Percentiles rank a stretch among this genome's conserved stretches.
phyloP scores from a whole-genome alignment of 768 basidiomycete genomes.

The Amylocystis lapponica region DNA sequence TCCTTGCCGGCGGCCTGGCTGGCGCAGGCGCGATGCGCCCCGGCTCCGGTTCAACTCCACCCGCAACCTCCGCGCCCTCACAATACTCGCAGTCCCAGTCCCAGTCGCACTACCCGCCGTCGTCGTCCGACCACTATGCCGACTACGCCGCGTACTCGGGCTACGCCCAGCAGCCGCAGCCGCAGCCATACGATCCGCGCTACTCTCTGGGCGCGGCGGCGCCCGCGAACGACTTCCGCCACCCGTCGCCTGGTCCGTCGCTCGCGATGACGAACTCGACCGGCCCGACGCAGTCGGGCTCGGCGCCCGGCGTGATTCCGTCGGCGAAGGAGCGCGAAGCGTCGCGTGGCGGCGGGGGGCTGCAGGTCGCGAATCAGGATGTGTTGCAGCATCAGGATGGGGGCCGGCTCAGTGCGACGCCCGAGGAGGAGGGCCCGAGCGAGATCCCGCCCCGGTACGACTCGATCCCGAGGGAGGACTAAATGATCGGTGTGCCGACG shows the following conservation, averaged over 20 bases:
- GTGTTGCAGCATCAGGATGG: slow-evolving; percentile 27
- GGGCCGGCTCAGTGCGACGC: slow-evolving; percentile 18
- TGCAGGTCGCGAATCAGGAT: slow-evolving; percentile 20
- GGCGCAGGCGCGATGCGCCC: slow-evolving; percentile 8
- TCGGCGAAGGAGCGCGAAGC: slow-evolving; percentile 27
- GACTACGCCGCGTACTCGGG: slow-evolving; percentile 16
- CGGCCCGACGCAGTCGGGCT: slow-evolving; percentile 2
- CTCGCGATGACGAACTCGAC: slow-evolving; percentile 13
- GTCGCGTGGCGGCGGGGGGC: slow-evolving; percentile 9
- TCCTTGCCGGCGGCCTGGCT: slow-evolving; percentile 20
- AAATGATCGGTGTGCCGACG: too few species aligned
- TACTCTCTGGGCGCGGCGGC: slow-evolving; percentile 2
- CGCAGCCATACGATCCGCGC: slow-evolving; percentile 3
- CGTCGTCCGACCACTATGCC: slow-evolving; percentile 16
- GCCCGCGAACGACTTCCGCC: slow-evolving; percentile 14
- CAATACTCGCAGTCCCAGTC: slow-evolving; percentile 12
- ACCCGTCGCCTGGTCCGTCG: slow-evolving; percentile 21
- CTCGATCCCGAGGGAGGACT: slow-evolving; percentile 20
- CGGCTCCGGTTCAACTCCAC: slow-evolving; percentile 5
- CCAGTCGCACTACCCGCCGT: slow-evolving; percentile 15
- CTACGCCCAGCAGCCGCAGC: slow-evolving; percentile 8
- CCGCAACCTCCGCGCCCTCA: slow-evolving; percentile 11
- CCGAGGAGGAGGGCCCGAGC: slow-evolving; percentile 8
- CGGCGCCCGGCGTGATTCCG: slow-evolving; percentile 10
- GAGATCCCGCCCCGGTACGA: slow-evolving; percentile 30